Base-by-base conservation (phyloP, 257 asterid genomes). In the Misopates orontium region DNA sequence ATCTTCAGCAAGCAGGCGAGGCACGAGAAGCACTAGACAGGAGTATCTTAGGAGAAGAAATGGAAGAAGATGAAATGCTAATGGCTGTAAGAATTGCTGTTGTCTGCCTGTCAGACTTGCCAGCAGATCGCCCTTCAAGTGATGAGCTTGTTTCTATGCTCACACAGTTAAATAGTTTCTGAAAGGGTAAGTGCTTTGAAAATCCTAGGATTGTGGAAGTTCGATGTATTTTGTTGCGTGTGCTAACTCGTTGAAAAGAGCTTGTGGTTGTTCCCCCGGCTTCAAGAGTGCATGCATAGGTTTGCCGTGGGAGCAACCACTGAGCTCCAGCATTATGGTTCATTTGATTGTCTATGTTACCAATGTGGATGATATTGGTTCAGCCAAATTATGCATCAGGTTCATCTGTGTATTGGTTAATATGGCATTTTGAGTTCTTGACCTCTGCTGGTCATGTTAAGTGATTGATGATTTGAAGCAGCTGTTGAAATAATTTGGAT, bases 101-200 rank as follows among this genome's bases (percentile, higher is more conserved):
- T 9, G 90, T 82, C 10, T 93, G 99, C 85, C 79, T 90, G 22
- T 87, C 99, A 1, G 96, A 90, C 63, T 74, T 79, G 77, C 99
- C 99, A 3, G 89, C 91, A 0, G 92, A 93, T 55, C 94, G 97
- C 3, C 97, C 99, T 69, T 93, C 99, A 3, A 90, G 87, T 40
- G 99, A 90, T 16, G 99, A 90, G 78, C 95, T 93, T 18, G 90
- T 86, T 44, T 93, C 99, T 11, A 93, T 90, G 97, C 97, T 90
- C 70, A 93, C 97, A 18, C 96, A 90, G 55, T 58, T 90, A 25
- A 90, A 87, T 55, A 93, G 99, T 63, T 93, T 86, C 78, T 90
- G 77, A 87, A 73, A 10, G 45, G 22, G 48, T 19, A 1, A n/a
- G 10, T n/a, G 32, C 52, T 47, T 66, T 22, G 19, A 59, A 17